Evolutionary conservation across 2,329 filamentous ascomycete genomes (phyloP).

Genomic region (Sclerotinia trifoliorum): DNA sequence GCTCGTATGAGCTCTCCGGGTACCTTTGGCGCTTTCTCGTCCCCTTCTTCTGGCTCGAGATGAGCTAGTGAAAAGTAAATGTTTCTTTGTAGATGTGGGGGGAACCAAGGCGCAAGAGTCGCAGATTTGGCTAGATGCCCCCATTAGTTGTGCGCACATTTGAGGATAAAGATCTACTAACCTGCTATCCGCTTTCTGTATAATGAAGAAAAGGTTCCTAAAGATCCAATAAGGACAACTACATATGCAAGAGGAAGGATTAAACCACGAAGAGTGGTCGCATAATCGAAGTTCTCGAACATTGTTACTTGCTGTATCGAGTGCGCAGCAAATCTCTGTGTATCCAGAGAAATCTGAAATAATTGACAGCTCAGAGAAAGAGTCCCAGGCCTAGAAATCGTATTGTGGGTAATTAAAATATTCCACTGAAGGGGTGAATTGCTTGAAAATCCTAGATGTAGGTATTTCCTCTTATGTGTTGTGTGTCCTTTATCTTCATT

Average conservation of each 20-base stretch:
- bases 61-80: conserved; percentile 92
- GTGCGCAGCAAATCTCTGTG: neutral
- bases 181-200: conserved; percentile 90
- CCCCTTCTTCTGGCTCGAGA: conserved; percentile 60
- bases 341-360: neutral
- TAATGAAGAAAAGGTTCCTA: conserved; percentile 87
- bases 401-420: neutral
- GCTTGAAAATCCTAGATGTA: neutral
- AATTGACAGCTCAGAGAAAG: neutral
- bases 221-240: conserved; percentile 78
- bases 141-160: conserved; percentile 13
- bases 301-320: conserved; percentile 27
- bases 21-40: conserved; percentile 66
- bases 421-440: neutral
- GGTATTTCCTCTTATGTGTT: neutral
- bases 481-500: conserved; percentile 14
- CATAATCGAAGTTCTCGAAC: conserved; percentile 62
- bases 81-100: conserved; percentile 84
- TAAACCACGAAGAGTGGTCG: conserved; percentile 57
- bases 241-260: conserved; percentile 87
- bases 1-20: conserved; percentile 86
- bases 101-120: conserved; percentile 92
- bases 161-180: conserved; percentile 45
- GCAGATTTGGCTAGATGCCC: conserved; percentile 64
- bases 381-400: neutral